phyloP scores from a whole-genome alignment of 139 green algal species.

The Picochlorum sp. region DNA sequence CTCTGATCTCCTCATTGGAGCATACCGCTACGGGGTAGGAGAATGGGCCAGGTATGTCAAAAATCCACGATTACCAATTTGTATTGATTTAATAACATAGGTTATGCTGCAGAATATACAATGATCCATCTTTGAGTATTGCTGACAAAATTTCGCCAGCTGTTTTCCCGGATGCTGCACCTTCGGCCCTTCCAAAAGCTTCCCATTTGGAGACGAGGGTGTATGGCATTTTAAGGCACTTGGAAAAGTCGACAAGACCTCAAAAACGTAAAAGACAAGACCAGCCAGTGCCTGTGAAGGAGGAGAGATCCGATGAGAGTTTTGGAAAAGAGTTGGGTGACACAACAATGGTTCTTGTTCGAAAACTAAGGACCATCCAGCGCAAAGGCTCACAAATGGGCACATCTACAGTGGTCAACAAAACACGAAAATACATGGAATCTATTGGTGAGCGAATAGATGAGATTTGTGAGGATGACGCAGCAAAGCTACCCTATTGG shows the following conservation, averaged over 20 bases:
- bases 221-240: conserved; percentile 68
- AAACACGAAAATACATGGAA: too few species aligned
- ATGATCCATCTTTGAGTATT: conserved; percentile 58
- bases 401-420: too few species aligned
- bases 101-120: conserved; percentile 42
- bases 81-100: not conserved
- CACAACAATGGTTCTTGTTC: too few species aligned
- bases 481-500: too few species aligned
- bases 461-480: too few species aligned
- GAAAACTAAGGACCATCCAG: too few species aligned
- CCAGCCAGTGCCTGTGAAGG: conserved; percentile 2
- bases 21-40: conserved; percentile 34
- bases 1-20: conserved; percentile 70
- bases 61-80: not conserved
- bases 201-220: conserved; percentile 80
- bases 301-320: too few species aligned
- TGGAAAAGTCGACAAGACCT: conserved; percentile 29
- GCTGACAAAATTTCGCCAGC: conserved; percentile 58
- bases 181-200: conserved; percentile 32
- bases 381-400: too few species aligned
- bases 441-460: too few species aligned
- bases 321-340: too few species aligned
- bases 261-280: not conserved
- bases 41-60: conserved; percentile 19
- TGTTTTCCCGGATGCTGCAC: conserved; percentile 8